phyloP scores from a whole-genome alignment of 176 grass and related monocot genomes.

The Metroxylon sagu region DNA sequence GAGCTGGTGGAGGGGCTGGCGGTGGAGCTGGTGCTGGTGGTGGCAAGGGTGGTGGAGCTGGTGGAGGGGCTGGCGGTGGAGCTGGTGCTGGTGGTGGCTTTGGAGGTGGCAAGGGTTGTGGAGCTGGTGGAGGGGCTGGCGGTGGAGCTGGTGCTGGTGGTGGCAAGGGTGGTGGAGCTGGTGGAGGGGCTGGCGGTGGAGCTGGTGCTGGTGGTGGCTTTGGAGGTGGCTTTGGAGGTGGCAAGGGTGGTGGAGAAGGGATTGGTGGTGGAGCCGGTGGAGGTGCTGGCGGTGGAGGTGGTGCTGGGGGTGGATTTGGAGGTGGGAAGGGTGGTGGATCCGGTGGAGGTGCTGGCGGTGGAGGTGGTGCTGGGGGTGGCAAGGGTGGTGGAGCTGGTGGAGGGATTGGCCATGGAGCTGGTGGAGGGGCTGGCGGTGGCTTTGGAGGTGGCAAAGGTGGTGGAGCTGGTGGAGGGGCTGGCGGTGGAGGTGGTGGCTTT shows the following conservation, averaged over 20 bases:
- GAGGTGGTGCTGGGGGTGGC: background rate
- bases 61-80: background rate
- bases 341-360: background rate
- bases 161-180: background rate
- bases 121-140: background rate
- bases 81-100: background rate
- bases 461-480: background rate
- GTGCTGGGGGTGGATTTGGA: background rate
- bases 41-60: background rate
- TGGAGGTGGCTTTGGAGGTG: background rate
- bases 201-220: background rate
- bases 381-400: background rate
- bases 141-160: background rate
- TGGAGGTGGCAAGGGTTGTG: background rate
- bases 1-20: background rate
- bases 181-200: background rate
- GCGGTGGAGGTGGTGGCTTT: background rate
- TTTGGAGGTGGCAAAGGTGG: background rate
- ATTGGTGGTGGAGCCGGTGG: conserved; percentile 4
- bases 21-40: background rate
- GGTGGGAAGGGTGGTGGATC: background rate
- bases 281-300: background rate
- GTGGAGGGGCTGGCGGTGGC: background rate
- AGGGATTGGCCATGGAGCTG: background rate
- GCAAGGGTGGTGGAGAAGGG: background rate